Conservation (phyloP, 257 asterid species). For the Nyctanthes arbortristis region DNA sequence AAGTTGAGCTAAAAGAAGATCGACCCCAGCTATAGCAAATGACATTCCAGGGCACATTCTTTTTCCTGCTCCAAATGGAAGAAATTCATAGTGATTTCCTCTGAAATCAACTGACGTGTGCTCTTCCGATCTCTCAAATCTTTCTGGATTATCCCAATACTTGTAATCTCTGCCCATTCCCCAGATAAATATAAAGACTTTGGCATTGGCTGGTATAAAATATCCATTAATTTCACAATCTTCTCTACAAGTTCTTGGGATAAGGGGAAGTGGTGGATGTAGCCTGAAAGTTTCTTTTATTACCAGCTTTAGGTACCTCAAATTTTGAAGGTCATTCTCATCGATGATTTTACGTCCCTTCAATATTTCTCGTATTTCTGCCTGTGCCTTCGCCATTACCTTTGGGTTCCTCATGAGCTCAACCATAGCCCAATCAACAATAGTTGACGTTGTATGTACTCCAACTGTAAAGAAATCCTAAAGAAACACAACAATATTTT, state of each 20-base stretch:
- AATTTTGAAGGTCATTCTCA: not conserved
- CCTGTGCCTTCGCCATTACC: constrained; percentile 7
- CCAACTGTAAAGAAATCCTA: constrained; percentile 8
- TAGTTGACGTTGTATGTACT: not conserved
- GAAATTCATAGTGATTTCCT: constrained; percentile 1
- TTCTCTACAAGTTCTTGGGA: not conserved
- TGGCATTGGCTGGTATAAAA: constrained; percentile 18
- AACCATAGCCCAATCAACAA: constrained; percentile 17
- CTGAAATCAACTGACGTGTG: not conserved
- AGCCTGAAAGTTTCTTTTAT: not conserved
- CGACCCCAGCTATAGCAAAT: not conserved
- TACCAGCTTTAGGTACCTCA: not conserved
- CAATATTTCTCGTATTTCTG: not conserved
- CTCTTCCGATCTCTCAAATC: not conserved
- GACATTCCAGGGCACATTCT: not conserved
- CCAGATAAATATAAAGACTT: not conserved
- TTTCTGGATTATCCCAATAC: not conserved
- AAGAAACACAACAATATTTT: not conserved
- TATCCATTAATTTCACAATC: constrained; percentile 4
- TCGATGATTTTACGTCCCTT: not conserved
- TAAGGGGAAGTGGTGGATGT: not conserved
- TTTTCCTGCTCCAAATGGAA: not conserved
- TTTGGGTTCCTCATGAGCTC: constrained; percentile 3
- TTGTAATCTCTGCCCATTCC: not conserved
- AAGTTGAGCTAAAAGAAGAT: constrained; percentile 2